These are phyloP conservation scores for Fusarium papillatum DNA, from an alignment of 2,329 filamentous ascomycete species.

Conservation along the genomic window DNA sequence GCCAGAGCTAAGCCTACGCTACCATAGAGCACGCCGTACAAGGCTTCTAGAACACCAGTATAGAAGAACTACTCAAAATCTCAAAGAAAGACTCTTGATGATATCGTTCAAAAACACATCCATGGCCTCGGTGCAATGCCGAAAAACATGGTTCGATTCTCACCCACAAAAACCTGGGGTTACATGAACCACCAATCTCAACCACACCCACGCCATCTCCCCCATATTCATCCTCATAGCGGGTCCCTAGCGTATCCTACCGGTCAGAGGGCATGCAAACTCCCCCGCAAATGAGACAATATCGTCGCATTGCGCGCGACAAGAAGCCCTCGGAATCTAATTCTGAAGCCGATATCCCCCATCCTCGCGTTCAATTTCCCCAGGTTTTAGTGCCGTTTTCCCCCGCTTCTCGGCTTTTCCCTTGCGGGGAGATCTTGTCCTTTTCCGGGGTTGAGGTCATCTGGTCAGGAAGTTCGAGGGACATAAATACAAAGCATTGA, in stretches of 20 bases:
- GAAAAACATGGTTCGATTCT: not conserved
- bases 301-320: constrained; percentile 5
- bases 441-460: not conserved
- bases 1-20: not conserved
- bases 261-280: not conserved
- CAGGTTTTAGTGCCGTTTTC: constrained; percentile 14
- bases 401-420: constrained; percentile 29
- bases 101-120: not conserved
- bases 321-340: constrained; percentile 20
- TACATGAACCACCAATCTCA: not conserved
- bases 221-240: constrained; percentile 18
- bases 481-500: constrained; percentile 33
- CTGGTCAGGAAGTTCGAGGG: not conserved
- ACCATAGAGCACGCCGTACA: not conserved
- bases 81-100: not conserved
- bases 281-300: constrained; percentile 3
- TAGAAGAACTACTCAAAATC: not conserved
- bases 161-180: not conserved
- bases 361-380: constrained; percentile 23
- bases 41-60: not conserved
- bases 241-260: constrained; percentile 8
- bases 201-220: constrained; percentile 15
- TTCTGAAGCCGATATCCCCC: constrained; percentile 30
- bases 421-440: constrained; percentile 19
- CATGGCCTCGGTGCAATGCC: not conserved